A percentile compares a stretch with the other conserved stretches of the same genome.
Conservation (phyloP, 306 rosid genomes). For the Castanea crenata region DNA sequence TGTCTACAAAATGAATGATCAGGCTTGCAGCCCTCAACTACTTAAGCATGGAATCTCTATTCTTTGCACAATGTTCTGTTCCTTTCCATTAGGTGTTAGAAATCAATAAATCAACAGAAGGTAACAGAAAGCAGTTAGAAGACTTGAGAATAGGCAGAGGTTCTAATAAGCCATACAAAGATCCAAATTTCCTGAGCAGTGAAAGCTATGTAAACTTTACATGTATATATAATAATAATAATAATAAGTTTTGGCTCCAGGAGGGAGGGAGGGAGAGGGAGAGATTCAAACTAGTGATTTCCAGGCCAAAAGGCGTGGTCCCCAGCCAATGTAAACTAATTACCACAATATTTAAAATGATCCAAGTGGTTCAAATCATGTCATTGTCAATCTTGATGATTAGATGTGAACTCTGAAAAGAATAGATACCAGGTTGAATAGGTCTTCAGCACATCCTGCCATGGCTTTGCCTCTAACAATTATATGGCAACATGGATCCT, state of each 20-base stretch:
- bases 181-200: neutral
- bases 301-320: too few relatives aligned
- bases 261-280: too few relatives aligned
- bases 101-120: too few relatives aligned
- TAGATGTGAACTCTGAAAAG: neutral
- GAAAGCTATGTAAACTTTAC: neutral
- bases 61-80: neutral
- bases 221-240: too few relatives aligned
- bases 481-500: conserved; percentile 77
- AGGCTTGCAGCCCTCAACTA: neutral
- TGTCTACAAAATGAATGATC: neutral
- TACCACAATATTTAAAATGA: neutral
- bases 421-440: conserved; percentile 73
- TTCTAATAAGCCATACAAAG: neutral
- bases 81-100: too few relatives aligned
- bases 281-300: too few relatives aligned
- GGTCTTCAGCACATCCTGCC: conserved; percentile 86
- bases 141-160: neutral
- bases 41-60: neutral
- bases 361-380: neutral
- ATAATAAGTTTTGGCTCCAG: too few relatives aligned
- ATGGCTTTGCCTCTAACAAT: conserved; percentile 95
- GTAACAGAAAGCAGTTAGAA: neutral
- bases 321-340: neutral
- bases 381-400: neutral